A percentile compares a stretch with the other conserved stretches of the same genome.
Conservation (phyloP, 208 protist genomes). For the Leishmania martiniquensis region DNA sequence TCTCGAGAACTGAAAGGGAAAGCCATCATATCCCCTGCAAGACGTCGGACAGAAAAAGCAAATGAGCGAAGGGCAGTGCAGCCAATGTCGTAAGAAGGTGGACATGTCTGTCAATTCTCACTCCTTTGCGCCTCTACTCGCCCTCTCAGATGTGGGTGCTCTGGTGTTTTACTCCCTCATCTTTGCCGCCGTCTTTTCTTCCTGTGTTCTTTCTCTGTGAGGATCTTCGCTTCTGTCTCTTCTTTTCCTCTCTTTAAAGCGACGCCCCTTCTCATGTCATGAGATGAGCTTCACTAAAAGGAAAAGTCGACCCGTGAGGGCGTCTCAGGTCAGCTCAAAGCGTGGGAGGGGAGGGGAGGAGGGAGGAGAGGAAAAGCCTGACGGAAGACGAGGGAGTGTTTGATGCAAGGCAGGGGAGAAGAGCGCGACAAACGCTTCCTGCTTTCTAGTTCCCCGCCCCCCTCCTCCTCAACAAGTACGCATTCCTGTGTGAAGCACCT, state of each 20-base stretch:
- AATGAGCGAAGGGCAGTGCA: background rate
- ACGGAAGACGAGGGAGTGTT: background rate
- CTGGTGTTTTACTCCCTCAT: too few relatives aligned
- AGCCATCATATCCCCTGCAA: background rate
- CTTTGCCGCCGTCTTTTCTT: conserved; percentile 7
- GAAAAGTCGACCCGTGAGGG: background rate
- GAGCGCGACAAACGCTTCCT: background rate
- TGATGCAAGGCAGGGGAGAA: too few relatives aligned
- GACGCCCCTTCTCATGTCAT: background rate
- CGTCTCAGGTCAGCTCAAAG: background rate
- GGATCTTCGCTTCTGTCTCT: background rate
- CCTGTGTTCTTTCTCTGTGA: conserved; percentile 11
- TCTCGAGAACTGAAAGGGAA: background rate
- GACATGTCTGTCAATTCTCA: background rate
- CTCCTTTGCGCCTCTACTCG: background rate
- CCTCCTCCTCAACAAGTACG: background rate
- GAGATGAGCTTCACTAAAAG: background rate
- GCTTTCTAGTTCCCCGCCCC: background rate
- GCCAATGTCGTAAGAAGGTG: background rate
- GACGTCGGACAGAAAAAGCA: background rate
- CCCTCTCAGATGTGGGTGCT: background rate
- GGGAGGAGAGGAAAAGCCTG: too few relatives aligned
- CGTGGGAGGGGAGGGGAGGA: too few relatives aligned
- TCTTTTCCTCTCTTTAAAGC: background rate
- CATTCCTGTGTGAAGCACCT: background rate